Conservation (phyloP, 306 rosid species). For the Cicer judaicum region DNA sequence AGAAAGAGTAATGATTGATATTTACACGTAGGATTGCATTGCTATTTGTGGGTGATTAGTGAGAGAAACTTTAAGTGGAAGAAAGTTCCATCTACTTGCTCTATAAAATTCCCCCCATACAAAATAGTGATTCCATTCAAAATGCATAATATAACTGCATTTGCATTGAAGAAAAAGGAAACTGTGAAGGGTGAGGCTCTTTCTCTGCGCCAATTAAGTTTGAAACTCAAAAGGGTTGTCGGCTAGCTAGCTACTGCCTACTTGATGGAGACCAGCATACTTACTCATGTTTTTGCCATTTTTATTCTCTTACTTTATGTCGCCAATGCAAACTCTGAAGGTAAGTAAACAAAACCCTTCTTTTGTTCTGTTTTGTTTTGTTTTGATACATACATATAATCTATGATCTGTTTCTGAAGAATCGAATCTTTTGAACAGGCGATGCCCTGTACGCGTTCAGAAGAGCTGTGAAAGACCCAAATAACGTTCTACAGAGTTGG, state of each 20-base stretch:
- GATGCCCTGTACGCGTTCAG: slow-evolving; percentile 86
- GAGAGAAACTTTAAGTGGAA: slow-evolving; percentile 8
- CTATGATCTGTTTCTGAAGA: background rate
- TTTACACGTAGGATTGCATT: slow-evolving; percentile 22
- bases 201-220: background rate
- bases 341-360: slow-evolving; percentile 39
- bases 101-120: slow-evolving; percentile 52
- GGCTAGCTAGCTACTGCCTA: too few species aligned
- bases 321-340: slow-evolving; percentile 71
- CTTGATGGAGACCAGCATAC: slow-evolving; percentile 54
- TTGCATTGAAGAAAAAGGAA: slow-evolving; percentile 44
- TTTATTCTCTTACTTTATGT: slow-evolving; percentile 46
- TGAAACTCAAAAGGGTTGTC: background rate
- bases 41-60: slow-evolving; percentile 19
- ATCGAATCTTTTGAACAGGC: slow-evolving; percentile 53
- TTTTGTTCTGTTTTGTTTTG: background rate
- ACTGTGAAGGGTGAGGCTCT: slow-evolving; percentile 1
- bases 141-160: slow-evolving; percentile 16
- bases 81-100: slow-evolving; percentile 52
- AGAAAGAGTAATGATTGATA: background rate
- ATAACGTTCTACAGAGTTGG: slow-evolving; percentile 75
- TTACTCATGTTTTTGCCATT: slow-evolving; percentile 46
- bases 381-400: background rate
- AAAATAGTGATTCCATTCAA: slow-evolving; percentile 52
- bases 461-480: slow-evolving; percentile 75